Evolutionary conservation across 2,329 filamentous ascomycete genomes (phyloP), one percentile per base, ranked within the genome.

Genomic region (Trichothecium sympodiale): DNA sequence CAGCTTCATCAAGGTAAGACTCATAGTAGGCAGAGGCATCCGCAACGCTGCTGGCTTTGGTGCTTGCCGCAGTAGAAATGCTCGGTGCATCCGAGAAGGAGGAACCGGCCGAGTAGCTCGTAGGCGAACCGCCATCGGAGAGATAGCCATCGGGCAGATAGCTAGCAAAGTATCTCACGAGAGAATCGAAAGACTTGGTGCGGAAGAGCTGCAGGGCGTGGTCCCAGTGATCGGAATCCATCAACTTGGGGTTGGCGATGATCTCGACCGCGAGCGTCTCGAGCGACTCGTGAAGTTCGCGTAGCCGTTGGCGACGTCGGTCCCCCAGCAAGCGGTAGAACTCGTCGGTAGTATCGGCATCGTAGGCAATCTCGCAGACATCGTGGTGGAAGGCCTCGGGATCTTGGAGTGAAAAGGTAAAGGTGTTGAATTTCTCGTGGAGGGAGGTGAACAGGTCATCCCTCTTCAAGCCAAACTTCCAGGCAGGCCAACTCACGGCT

Each of bases 401-500:
- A 53, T 77, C 72, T 48, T 74, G 71, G 20, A 77, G 65, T 31
- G 65, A 59, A 35, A 67, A 67, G 34, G 66, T 56, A 36, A 75
- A 57, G 33, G 72, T 76, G 55, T 77, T 77, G 57, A 74, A 77
- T 50, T 69, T 65, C 43, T 74, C 67, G 46, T 76, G 69, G 10
- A 77, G 65, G 35, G 64, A 70, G 36, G 66, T 69, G 50, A 67
- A 67, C 54, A 76, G 67, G 47, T 74, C 71, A 38, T 67, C 64
- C 50, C 64, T 65, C 62, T 71, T 74, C 65, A 76, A 65, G 49
- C 70, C 71, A 60, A 76, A 77, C 54, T 76, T 76, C 71, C 72
- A 77, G 46, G 67, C 65, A 30, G 72, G 72, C 72, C 72, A 77
- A 46, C 62, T 59, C 50, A 55, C 60, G 44, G 54, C 60, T 23